phyloP scores from a whole-genome alignment of 257 asterid genomes.

The Fraxinus quadrangulata region DNA sequence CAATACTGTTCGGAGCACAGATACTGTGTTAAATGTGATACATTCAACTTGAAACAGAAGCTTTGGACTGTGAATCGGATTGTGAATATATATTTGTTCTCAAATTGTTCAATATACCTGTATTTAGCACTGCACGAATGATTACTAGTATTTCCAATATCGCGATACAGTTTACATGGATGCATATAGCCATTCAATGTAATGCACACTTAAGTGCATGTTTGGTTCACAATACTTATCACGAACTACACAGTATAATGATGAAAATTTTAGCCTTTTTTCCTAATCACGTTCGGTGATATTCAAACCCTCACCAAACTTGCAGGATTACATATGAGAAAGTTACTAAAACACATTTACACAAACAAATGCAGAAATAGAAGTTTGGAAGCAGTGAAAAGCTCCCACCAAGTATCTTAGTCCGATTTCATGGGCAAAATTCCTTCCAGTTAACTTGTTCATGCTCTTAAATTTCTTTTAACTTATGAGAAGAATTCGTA shows the following conservation, averaged over 20 bases:
- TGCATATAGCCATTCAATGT: not conserved
- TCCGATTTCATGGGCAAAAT: not conserved
- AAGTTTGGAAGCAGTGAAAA: not conserved
- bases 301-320: not conserved
- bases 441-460: not conserved
- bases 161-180: not conserved
- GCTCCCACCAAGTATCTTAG: not conserved
- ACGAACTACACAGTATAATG: not conserved
- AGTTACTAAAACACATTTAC: not conserved
- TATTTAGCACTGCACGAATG: not conserved
- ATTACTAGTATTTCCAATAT: not conserved
- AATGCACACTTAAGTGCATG: not conserved
- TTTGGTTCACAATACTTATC: not conserved
- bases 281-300: not conserved
- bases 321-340: not conserved
- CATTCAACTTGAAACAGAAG: not conserved
- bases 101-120: not conserved
- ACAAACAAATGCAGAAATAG: not conserved
- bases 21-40: too few relatives aligned
- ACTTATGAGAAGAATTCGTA: slow-evolving; percentile 41
- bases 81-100: not conserved
- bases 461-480: too few relatives aligned
- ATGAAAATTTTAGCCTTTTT: not conserved
- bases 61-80: too few relatives aligned
- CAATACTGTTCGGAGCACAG: not conserved